These are phyloP conservation scores for Amphicarpaea edgeworthii DNA, from an alignment of 306 rosid species.

Conservation along the genomic window DNA sequence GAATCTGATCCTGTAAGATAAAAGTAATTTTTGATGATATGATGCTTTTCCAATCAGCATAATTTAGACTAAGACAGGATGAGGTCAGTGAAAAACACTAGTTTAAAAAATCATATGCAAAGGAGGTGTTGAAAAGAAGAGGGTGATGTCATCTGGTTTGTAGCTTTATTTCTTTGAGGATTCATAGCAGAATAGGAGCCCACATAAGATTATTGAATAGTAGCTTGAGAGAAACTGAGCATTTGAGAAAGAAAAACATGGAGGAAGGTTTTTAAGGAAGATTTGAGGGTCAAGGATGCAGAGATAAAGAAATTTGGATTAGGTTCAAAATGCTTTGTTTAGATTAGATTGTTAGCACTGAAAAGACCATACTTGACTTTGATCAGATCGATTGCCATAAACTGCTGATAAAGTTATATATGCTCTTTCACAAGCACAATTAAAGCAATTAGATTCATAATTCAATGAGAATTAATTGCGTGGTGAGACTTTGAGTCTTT, in stretches of 20 bases:
- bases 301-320: slow-evolving; percentile 22
- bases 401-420: slow-evolving; percentile 4
- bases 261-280: slow-evolving; percentile 21
- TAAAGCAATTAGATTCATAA: slow-evolving; percentile 20
- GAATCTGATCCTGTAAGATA: slow-evolving; percentile 78
- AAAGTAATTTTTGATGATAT: slow-evolving; percentile 61
- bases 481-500: slow-evolving; percentile 13
- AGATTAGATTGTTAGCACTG: not conserved
- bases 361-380: slow-evolving; percentile 25
- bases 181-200: slow-evolving; percentile 26
- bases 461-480: not conserved
- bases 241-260: slow-evolving; percentile 32
- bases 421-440: slow-evolving; percentile 20
- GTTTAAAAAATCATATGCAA: slow-evolving; percentile 51
- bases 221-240: slow-evolving; percentile 3
- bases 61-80: slow-evolving; percentile 44
- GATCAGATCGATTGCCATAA: slow-evolving; percentile 30
- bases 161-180: slow-evolving; percentile 28
- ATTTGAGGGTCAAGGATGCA: slow-evolving; percentile 4
- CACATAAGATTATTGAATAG: slow-evolving; percentile 14
- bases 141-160: slow-evolving; percentile 40
- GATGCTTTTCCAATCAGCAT: slow-evolving; percentile 58
- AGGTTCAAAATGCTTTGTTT: slow-evolving; percentile 19
- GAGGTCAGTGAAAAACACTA: slow-evolving; percentile 43
- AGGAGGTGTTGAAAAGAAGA: slow-evolving; percentile 45